These are phyloP conservation scores for Neocatenulostroma microsporum DNA, from an alignment of 2,329 filamentous ascomycete species.

Conservation along the genomic window DNA sequence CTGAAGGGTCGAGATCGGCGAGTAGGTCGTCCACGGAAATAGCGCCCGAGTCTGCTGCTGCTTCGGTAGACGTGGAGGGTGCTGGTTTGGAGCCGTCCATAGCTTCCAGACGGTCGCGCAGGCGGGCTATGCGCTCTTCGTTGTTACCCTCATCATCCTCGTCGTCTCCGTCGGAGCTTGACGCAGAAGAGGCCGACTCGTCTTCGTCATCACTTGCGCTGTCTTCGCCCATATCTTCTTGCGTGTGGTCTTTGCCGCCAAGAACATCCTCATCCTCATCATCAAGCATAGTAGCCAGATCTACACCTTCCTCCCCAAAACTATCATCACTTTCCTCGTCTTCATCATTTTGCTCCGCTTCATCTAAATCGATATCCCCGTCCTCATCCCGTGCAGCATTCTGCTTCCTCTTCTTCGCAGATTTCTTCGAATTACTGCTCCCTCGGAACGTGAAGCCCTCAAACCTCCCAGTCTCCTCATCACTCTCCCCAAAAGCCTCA, in stretches of 20 bases:
- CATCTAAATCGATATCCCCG: conserved; percentile 42
- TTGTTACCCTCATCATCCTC: conserved; percentile 33
- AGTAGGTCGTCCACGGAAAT: conserved; percentile 70
- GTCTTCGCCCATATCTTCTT: conserved; percentile 37
- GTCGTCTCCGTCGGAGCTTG: conserved; percentile 40
- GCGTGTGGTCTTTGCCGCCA: conserved; percentile 26
- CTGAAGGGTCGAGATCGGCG: conserved; percentile 60
- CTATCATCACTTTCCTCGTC: conserved; percentile 50
- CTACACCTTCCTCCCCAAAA: conserved; percentile 55
- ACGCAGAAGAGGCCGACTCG: conserved; percentile 42
- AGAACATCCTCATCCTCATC: conserved; percentile 43
- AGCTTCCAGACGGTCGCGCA: conserved; percentile 41
- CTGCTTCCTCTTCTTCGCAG: conserved; percentile 31
- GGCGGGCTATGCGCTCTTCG: conserved; percentile 61
- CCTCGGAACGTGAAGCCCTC: conserved; percentile 65
- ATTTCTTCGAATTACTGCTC: conserved; percentile 42
- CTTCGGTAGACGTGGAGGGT: conserved; percentile 32
- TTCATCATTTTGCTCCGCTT: conserved; percentile 36
- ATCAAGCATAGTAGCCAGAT: conserved; percentile 56
- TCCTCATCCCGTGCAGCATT: conserved; percentile 26
- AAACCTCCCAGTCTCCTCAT: conserved; percentile 79
- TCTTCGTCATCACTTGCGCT: conserved; percentile 53
- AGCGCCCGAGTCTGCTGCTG: conserved; percentile 40
- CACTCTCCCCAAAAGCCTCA: conserved; percentile 81
- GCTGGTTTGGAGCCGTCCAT: conserved; percentile 32